A percentile compares a stretch with the other conserved stretches of the same genome.
Evolutionary conservation across 2,329 filamentous ascomycete genomes (phyloP).

Genomic region (Scedosporium minutisporum): DNA sequence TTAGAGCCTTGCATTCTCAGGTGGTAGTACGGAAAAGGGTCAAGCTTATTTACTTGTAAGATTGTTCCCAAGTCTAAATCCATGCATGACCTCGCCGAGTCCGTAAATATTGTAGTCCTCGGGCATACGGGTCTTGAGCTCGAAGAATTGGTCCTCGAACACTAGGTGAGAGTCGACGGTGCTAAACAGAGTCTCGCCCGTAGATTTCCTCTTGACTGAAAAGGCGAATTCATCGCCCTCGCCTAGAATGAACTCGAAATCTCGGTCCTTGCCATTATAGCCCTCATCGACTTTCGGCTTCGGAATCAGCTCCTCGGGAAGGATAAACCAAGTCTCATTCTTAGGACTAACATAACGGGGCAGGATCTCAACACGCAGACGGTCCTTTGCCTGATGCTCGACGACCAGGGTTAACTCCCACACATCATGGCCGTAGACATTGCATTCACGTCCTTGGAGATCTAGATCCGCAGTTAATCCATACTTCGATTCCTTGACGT

Average conservation of each 20-base stretch:
- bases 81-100: conserved; percentile 63
- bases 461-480: conserved; percentile 60
- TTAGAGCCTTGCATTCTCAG: neutral
- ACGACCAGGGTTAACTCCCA: conserved; percentile 56
- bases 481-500: conserved; percentile 40
- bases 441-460: conserved; percentile 62
- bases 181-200: conserved; percentile 57
- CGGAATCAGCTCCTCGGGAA: conserved; percentile 54
- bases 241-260: conserved; percentile 36
- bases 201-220: conserved; percentile 51
- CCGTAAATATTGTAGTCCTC: conserved; percentile 69
- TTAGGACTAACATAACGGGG: conserved; percentile 51
- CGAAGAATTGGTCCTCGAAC: conserved; percentile 70
- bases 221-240: conserved; percentile 56
- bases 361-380: conserved; percentile 61
- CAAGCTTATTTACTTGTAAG: conserved; percentile 42
- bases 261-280: conserved; percentile 57
- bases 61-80: conserved; percentile 62
- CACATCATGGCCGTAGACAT: conserved; percentile 70
- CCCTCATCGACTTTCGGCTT: conserved; percentile 49
- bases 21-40: neutral
- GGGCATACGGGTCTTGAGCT: conserved; percentile 57
- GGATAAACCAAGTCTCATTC: conserved; percentile 57
- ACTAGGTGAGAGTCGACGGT: conserved; percentile 56
- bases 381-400: conserved; percentile 54